Evolutionary conservation across 768 basidiomycete genomes (phyloP), one percentile per base, ranked within the genome.

Genomic region (Russula brevipes): DNA sequence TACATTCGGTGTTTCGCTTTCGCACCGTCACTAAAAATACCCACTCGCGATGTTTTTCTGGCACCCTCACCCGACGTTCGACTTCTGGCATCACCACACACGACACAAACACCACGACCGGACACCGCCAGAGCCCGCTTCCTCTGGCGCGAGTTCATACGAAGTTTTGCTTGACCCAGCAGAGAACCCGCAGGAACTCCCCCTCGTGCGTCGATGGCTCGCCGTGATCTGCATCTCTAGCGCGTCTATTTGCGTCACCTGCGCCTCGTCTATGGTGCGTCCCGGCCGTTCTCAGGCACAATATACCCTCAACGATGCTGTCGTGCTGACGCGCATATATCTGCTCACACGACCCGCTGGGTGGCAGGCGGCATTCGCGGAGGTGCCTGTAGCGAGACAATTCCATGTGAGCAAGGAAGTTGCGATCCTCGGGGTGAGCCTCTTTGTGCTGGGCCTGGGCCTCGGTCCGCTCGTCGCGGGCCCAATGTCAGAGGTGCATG

Each of bases 401-500:
- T 80, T 80, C 57, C 63, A 71, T 39, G 71, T 80, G 24, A 70
- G 72, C 10, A 63, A 66, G 10, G 76, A 78, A 61, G 77, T 81
- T 24, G 72, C 77, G 11, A 78, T 76, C 31, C 72, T 81, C 17
- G 70, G 69, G 38, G 70, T 81, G 31, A 76, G 75, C 16, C 67
- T 80, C 4, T 80, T 79, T 66, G 75, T 76, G n/a, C 35, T 67
- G 45, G 76, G 74, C 14, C 55, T 73, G 1, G 73, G 76, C 31
- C 50, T 71, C 33, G 72, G 73, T 3, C 75, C 74, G 1, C 57
- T 72, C 35, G 41, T 72, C n/a, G 68, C 70, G 16, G 77, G 75
- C 8, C 77, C 78, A 1, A 76, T 74, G 31, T 83, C 75, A 56
- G 79, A 80, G 67, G 66, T 88, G 17, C 82, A 85, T 69, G 89